Base-by-base conservation (phyloP, 2,329 filamentous ascomycete species). In the Xylaria sp. region DNA sequence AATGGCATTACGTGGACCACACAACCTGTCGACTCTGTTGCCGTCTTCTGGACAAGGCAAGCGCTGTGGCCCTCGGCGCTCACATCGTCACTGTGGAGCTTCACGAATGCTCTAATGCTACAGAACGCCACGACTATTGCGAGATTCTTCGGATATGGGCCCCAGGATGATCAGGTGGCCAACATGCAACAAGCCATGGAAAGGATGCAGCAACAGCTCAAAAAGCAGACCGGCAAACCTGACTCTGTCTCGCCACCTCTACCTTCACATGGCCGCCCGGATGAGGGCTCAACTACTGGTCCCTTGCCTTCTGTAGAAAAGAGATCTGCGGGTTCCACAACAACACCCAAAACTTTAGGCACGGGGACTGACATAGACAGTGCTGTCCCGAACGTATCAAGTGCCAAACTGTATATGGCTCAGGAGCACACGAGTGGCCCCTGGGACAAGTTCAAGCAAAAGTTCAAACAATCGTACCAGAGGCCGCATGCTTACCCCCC, bases 21-120 rank as follows among this genome's bases (percentile, higher is more conserved):
- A 15, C 79, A 82, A 39, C 81, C 82, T 0, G 83, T 89, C 49
- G 86, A 89, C 39, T 80, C 85, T 1, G 68, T 78, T 3, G 80
- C 80, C 0, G 86, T 84, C 23, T 79, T 82, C 64, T 79, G 82
- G 62, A 76, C 87, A 13, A 79, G 82, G 49, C 83, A 84, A n/a
- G 81, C 83, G 2, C 78, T 90, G 3, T 89, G 85, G 80, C 89
- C 89, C 1, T 82, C 82, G 49, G 83, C 86, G 1, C 75, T 89
- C 1, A 82, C 84, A 5, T 68, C 84, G 58, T 85, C 87, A 0
- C 79, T 82, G 1, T 89, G 85, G 83, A 84, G 82, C 1, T 88
- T 89, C 71, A 75, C 83, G 9, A 84, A 82, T 43, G 83, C 83
- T 0, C 76, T 89, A 6, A 74, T 83, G 25, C 82, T 80, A 58